These are phyloP conservation scores for Fusarium tuaranense DNA, from an alignment of 2,329 filamentous ascomycete genomes.

Conservation along the genomic window DNA sequence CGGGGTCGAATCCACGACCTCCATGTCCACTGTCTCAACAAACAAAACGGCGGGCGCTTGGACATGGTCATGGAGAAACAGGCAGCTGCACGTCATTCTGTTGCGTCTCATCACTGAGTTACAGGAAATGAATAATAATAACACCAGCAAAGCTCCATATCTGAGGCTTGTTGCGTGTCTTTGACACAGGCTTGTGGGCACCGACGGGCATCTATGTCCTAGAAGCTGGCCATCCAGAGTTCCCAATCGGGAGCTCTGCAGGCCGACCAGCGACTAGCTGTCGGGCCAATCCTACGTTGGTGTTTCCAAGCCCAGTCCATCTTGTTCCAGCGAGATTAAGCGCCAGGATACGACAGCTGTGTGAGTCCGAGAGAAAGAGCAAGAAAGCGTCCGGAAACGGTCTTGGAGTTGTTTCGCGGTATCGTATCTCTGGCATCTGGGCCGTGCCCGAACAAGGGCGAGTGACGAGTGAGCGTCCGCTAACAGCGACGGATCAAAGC, in stretches of 20 bases:
- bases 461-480: conserved; percentile 7
- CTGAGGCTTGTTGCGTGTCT: conserved; percentile 21
- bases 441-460: not conserved
- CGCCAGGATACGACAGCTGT: conserved; percentile 32
- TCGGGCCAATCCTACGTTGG: conserved; percentile 42
- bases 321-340: conserved; percentile 41
- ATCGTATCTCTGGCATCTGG: conserved; percentile 16
- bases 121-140: conserved; percentile 21
- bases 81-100: conserved; percentile 32
- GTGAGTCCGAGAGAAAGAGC: not conserved
- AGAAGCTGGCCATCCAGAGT: conserved; percentile 25
- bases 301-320: conserved; percentile 34
- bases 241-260: conserved; percentile 44
- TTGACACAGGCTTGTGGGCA: conserved; percentile 28
- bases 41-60: conserved; percentile 28
- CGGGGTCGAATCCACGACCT: not conserved
- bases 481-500: conserved; percentile 20
- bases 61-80: conserved; percentile 24
- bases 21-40: conserved; percentile 8
- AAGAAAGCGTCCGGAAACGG: conserved; percentile 32
- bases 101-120: conserved; percentile 11
- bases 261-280: conserved; percentile 35
- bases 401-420: conserved; percentile 8
- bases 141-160: conserved; percentile 30
- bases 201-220: conserved; percentile 15